These are phyloP conservation scores for Teunomyces stri DNA, from an alignment of 805 yeast genomes.

Conservation along the genomic window DNA sequence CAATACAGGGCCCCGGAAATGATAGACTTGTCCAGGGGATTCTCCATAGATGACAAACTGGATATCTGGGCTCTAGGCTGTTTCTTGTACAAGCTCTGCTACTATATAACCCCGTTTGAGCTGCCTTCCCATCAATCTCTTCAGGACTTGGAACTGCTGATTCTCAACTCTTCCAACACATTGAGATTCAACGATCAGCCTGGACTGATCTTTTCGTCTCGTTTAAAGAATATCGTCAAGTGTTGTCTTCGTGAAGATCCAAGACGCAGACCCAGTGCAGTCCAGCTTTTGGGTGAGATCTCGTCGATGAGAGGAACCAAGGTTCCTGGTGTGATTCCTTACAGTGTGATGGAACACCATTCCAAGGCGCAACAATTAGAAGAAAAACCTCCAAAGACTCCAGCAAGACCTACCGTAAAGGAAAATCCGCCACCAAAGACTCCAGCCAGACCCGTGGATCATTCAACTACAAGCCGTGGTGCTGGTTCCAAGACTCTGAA, in stretches of 20 bases:
- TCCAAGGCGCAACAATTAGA: not conserved
- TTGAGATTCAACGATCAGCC: constrained; percentile 46
- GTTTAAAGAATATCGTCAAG: constrained; percentile 62
- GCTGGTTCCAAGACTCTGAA: constrained; percentile 1
- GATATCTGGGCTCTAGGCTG: constrained; percentile 87
- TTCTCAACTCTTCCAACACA: constrained; percentile 53
- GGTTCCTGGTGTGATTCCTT: constrained; percentile 41
- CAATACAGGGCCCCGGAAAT: constrained; percentile 85
- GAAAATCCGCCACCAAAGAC: not conserved
- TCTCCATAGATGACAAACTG: constrained; percentile 76
- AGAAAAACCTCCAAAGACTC: not conserved
- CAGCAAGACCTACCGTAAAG: not conserved
- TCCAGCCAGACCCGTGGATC: not conserved
- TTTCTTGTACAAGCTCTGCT: constrained; percentile 72
- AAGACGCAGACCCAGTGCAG: constrained; percentile 67
- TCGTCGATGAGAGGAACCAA: constrained; percentile 56
- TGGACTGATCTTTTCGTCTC: constrained; percentile 50
- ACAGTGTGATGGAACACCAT: constrained; percentile 26
- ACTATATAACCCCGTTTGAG: constrained; percentile 83
- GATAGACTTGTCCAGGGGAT: constrained; percentile 67
- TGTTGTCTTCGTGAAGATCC: constrained; percentile 66
- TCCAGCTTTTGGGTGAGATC: constrained; percentile 67
- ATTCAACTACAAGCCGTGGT: not conserved
- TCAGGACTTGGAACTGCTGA: constrained; percentile 54
- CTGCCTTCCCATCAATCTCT: constrained; percentile 34